phyloP scores from a whole-genome alignment of 352 stramenopile genomes.

The Blastocystis hominis region DNA sequence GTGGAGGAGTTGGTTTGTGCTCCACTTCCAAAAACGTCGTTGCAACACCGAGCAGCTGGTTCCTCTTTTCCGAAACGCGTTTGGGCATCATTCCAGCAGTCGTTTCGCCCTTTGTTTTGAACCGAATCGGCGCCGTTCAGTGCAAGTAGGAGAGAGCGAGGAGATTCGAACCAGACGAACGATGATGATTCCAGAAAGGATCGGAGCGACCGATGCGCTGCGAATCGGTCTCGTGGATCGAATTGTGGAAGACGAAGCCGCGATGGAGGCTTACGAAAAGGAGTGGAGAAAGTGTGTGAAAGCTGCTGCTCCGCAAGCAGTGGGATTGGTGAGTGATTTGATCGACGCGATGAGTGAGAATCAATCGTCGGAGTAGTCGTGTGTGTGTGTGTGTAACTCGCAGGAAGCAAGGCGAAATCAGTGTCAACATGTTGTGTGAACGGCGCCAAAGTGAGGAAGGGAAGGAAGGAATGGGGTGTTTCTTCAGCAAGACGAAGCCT shows the following conservation, averaged over 20 bases:
- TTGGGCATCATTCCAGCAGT: conserved; percentile 39
- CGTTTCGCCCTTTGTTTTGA: conserved; percentile 45
- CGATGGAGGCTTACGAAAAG: neutral
- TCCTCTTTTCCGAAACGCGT: conserved; percentile 45
- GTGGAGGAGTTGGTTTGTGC: conserved; percentile 10
- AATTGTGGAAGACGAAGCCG: conserved; percentile 25
- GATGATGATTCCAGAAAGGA: conserved; percentile 53
- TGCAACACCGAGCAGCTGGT: neutral
- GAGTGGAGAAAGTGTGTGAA: conserved; percentile 32
- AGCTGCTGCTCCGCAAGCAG: neutral
- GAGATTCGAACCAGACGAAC: neutral
- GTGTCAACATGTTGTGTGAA: conserved; percentile 47
- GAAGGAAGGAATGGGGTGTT: conserved; percentile 52
- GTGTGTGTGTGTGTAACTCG: neutral
- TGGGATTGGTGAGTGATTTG: conserved; percentile 15
- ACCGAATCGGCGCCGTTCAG: conserved; percentile 22
- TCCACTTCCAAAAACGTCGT: conserved; percentile 31
- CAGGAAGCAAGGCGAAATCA: conserved; percentile 19
- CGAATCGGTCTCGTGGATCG: conserved; percentile 33
- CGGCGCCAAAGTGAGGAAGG: conserved; percentile 35
- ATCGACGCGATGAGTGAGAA: conserved; percentile 27
- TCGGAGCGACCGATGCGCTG: neutral
- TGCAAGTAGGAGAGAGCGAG: neutral
- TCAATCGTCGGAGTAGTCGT: neutral
- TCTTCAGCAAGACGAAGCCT: conserved; percentile 39